A percentile compares a stretch with the other conserved stretches of the same genome.
Conservation (phyloP, 1,139 yeast species). For the Kazachstania sp. region DNA sequence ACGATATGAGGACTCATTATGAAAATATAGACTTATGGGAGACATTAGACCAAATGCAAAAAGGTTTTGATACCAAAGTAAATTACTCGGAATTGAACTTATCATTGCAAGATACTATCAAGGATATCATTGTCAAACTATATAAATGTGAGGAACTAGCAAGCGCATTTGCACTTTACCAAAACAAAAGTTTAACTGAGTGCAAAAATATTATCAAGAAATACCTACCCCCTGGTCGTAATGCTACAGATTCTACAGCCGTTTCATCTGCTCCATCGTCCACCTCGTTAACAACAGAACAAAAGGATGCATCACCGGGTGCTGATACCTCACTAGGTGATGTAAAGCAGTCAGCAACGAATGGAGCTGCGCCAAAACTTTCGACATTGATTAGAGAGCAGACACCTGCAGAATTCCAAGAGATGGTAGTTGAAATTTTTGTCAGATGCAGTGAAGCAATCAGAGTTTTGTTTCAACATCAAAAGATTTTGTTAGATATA, state of each 20-base stretch:
- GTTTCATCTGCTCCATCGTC: constrained; percentile 11
- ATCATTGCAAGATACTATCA: constrained; percentile 31
- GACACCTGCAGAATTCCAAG: constrained; percentile 66
- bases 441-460: constrained; percentile 62
- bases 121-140: constrained; percentile 45
- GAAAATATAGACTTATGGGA: constrained; percentile 41
- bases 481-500: constrained; percentile 65
- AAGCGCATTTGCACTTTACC: constrained; percentile 57
- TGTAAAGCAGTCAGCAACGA: constrained; percentile 9
- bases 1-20: constrained; percentile 54
- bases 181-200: constrained; percentile 58
- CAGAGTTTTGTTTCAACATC: constrained; percentile 67
- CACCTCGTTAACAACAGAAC: background rate
- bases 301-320: background rate
- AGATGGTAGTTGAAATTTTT: constrained; percentile 56
- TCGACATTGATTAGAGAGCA: constrained; percentile 54
- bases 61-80: constrained; percentile 18
- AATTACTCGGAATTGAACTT: constrained; percentile 18
- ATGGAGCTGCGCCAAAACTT: constrained; percentile 32
- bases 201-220: constrained; percentile 63
- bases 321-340: background rate
- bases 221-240: constrained; percentile 43
- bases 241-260: constrained; percentile 1
- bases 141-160: constrained; percentile 56
- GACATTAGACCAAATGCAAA: constrained; percentile 44